These are phyloP conservation scores for Trapa bicornis DNA, from an alignment of 345 rosid species.

Conservation along the genomic window DNA sequence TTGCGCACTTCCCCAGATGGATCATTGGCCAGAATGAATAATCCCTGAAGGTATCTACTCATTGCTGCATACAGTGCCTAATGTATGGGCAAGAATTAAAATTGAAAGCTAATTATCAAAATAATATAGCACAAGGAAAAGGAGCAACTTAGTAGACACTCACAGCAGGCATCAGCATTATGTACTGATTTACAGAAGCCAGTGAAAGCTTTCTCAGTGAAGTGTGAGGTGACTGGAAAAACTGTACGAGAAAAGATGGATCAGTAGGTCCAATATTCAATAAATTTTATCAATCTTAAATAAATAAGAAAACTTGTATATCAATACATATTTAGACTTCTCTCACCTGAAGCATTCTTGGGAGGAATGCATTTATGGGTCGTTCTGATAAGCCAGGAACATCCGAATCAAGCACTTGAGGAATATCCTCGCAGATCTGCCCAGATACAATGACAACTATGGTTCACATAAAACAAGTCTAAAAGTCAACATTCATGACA, in stretches of 20 bases:
- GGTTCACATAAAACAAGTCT: neutral
- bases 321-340: neutral
- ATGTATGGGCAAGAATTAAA: neutral
- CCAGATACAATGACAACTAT: no score
- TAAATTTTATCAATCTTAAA: neutral
- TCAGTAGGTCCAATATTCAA: slow-evolving; percentile 10
- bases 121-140: slow-evolving; percentile 8
- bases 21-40: slow-evolving; percentile 78
- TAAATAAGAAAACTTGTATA: neutral
- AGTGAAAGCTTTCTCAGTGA: slow-evolving; percentile 74
- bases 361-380: slow-evolving; percentile 69
- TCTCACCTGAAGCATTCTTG: slow-evolving; percentile 67
- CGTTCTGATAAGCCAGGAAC: slow-evolving; percentile 81
- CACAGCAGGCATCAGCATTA: slow-evolving; percentile 94
- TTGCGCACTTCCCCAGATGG: slow-evolving; percentile 73
- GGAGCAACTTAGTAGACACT: slow-evolving; percentile 14
- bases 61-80: slow-evolving; percentile 64
- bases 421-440: slow-evolving; percentile 91
- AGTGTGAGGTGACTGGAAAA: slow-evolving; percentile 82
- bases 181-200: slow-evolving; percentile 75
- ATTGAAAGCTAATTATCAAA: neutral
- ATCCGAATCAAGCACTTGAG: slow-evolving; percentile 77
- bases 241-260: slow-evolving; percentile 18
- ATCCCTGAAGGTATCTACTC: slow-evolving; percentile 77
- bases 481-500: neutral